A percentile compares a stretch with the other conserved stretches of the same genome.
phyloP scores from a whole-genome alignment of 192 early-diverging fungal genomes.

The Rhizoclosmatium globosum region DNA sequence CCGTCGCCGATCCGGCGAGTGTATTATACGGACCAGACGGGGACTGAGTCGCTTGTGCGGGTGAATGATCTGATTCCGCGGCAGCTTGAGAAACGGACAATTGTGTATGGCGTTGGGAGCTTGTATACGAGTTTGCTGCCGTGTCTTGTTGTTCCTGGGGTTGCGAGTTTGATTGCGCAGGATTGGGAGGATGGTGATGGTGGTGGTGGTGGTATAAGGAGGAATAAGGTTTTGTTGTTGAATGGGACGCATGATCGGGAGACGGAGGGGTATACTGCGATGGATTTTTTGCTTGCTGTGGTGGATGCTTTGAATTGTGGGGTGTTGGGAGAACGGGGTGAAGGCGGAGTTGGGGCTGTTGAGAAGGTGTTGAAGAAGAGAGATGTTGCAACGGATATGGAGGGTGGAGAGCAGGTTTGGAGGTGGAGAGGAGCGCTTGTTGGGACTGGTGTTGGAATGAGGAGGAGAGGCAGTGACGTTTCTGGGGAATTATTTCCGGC shows the following conservation, averaged over 20 bases:
- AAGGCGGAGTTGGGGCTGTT: constrained; percentile 10
- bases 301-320: constrained; percentile 70
- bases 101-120: constrained; percentile 78
- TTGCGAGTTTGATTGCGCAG: constrained; percentile 70
- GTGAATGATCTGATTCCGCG: constrained; percentile 67
- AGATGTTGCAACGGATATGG: constrained; percentile 38
- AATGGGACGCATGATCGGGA: constrained; percentile 76
- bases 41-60: constrained; percentile 72
- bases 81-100: constrained; percentile 59
- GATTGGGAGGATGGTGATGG: constrained; percentile 20
- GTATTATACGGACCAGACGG: constrained; percentile 75
- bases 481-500: not conserved
- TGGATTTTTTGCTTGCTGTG: constrained; percentile 76
- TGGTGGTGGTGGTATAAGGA: not conserved
- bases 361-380: constrained; percentile 33
- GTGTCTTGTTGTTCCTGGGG: constrained; percentile 72
- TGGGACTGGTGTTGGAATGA: not conserved
- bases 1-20: constrained; percentile 65
- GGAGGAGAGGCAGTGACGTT: not conserved
- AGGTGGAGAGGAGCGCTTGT: constrained; percentile 34
- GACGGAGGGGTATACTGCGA: constrained; percentile 71
- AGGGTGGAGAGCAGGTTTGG: constrained; percentile 44
- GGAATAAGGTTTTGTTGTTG: constrained; percentile 71
- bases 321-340: constrained; percentile 40
- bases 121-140: constrained; percentile 79